Percentiles rank a stretch among this genome's conserved stretches.
Evolutionary conservation across 257 asterid genomes (phyloP).

Genomic region (Prunella vulgaris): DNA sequence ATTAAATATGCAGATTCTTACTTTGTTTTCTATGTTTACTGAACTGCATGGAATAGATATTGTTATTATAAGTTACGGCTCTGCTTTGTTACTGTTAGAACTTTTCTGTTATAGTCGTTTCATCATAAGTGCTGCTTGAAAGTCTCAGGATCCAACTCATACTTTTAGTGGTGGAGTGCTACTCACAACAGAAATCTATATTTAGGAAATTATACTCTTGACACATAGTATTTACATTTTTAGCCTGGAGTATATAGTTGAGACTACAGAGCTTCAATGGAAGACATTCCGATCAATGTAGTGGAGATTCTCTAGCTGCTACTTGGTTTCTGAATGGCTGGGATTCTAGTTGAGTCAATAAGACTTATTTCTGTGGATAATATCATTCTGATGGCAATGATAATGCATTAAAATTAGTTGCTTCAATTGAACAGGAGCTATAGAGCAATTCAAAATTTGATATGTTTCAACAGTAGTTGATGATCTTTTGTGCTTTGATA

Average conservation of each 20-base stretch:
- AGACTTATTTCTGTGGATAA: neutral
- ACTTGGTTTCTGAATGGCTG: neutral
- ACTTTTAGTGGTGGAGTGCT: neutral
- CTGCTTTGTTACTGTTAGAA: neutral
- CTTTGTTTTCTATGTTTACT: neutral
- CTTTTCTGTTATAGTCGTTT: neutral
- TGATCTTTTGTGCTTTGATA: neutral
- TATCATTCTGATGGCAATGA: neutral
- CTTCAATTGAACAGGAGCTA: neutral
- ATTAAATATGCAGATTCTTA: neutral
- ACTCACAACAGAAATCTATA: neutral
- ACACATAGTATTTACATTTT: neutral
- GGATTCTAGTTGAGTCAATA: neutral
- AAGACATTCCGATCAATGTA: neutral
- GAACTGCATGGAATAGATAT: neutral
- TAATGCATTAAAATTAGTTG: neutral
- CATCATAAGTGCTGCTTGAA: neutral
- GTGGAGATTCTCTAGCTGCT: neutral
- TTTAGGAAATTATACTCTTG: neutral
- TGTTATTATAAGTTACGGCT: neutral
- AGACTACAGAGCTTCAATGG: neutral
- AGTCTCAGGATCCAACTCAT: neutral
- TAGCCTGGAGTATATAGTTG: neutral
- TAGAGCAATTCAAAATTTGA: neutral
- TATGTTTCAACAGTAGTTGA: neutral